phyloP scores from a whole-genome alignment of 495 filamentous ascomycete genomes.

The Podospora bellae-mahoneyi region DNA sequence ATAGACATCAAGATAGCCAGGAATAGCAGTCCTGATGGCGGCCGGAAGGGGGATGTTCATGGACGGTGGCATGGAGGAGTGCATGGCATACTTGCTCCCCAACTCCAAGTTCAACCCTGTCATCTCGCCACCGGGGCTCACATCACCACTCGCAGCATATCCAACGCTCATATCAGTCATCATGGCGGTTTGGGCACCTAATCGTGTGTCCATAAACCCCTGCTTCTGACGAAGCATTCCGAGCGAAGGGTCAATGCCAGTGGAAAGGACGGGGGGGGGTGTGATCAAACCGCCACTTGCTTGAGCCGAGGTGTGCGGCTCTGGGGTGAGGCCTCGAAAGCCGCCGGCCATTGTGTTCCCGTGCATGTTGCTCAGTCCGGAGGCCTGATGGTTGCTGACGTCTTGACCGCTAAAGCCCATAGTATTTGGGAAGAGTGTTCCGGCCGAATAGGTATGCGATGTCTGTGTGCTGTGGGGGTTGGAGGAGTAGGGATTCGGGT shows the following conservation, averaged over 20 bases:
- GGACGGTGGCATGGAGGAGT: conserved; percentile 21
- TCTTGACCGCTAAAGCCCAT: background rate
- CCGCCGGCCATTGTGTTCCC: conserved; percentile 33
- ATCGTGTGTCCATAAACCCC: conserved; percentile 19
- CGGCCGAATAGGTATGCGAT: background rate
- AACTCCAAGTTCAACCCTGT: conserved; percentile 31
- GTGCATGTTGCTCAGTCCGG: conserved; percentile 20
- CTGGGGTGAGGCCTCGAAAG: conserved; percentile 41
- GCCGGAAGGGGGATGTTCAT: conserved; percentile 34
- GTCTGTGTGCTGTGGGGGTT: background rate
- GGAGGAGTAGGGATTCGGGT: background rate
- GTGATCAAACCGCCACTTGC: conserved; percentile 39
- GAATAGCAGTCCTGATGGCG: conserved; percentile 32
- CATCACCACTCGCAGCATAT: conserved; percentile 7
- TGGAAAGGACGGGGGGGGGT: conserved; percentile 25
- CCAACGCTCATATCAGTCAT: conserved; percentile 18
- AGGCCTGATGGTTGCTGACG: background rate
- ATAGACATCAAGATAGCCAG: conserved; percentile 45
- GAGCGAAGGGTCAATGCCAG: conserved; percentile 25
- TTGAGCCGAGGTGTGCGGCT: conserved; percentile 41
- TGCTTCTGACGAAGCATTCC: conserved; percentile 30
- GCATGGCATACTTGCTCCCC: conserved; percentile 19
- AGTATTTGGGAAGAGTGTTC: background rate
- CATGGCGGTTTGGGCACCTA: conserved; percentile 18
- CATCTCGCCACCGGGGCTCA: conserved; percentile 14